Evolutionary conservation across 352 stramenopile species (phyloP), one percentile per base, ranked within the genome.

Genomic region (Albugo candida): DNA sequence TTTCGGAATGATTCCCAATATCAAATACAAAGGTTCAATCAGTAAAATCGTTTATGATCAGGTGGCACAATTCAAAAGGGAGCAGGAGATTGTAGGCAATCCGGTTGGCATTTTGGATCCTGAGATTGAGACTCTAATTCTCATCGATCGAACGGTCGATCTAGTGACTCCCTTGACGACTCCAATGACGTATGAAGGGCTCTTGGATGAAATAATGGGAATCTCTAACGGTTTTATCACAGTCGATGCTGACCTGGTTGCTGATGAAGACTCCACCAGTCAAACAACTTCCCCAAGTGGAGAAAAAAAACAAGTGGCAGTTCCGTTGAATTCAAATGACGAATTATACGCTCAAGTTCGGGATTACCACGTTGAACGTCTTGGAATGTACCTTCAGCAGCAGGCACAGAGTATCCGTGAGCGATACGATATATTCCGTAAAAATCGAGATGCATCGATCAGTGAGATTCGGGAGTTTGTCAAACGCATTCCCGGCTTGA

Each of bases 401-500:
- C 84, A 97, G 57, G 94, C 93, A 17, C 92, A 87, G 49, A 81
- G 95, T 36, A 88, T 98, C 41, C 77, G 85, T 27, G 83, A 97
- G 51, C 82, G 78, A 10, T 93, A 97, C 64, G 84, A 94, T 36
- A 76, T 95, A 55, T 97, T 97, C 66, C 92, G 85, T 0, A 94
- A 92, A 51, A 93, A 95, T 54, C 92, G 86, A 13, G 92, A 97
- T 49, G 93, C 93, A 38, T 96, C 92, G 45, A 92, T 98, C 56
- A 92, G 78, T 12, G 92, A 98, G 67, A 97, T 98, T 48, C 92
- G 96, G 54, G 91, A 97, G 57, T 97, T 98, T 54, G 93, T 98
- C 42, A 98, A 98, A 69, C 85, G 94, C 55, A 97, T 97, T 54
- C 92, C 92, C 0, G 83, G 83, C 11, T 63, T 95, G 14, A 94